These are phyloP conservation scores for Tinospora cordifolia DNA, from an alignment of 164 flowering plant species.

Conservation along the genomic window DNA sequence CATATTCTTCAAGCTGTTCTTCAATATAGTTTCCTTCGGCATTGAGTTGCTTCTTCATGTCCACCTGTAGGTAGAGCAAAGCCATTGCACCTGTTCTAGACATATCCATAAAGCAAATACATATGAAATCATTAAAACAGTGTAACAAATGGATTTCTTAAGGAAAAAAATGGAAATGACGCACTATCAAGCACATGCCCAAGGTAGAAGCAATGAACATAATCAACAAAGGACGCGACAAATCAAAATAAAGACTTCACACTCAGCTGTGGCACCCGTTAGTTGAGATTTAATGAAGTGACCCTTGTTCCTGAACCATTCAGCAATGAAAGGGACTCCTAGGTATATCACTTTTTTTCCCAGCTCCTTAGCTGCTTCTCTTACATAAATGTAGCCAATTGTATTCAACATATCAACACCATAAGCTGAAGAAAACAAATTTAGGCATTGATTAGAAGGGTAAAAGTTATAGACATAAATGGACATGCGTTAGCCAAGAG, in stretches of 20 bases:
- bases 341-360: conserved; percentile 63
- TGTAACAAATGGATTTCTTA: too few species aligned
- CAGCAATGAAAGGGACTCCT: conserved; percentile 89
- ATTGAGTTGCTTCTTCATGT: conserved; percentile 83
- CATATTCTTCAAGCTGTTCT: conserved; percentile 81
- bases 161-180: too few species aligned
- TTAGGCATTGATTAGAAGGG: conserved; percentile 8
- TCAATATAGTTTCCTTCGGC: conserved; percentile 88
- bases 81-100: conserved; percentile 66
- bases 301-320: too few species aligned
- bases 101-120: too few species aligned
- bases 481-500: neutral
- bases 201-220: too few species aligned
- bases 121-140: neutral
- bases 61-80: conserved; percentile 90
- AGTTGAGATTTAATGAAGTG: too few species aligned
- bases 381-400: conserved; percentile 84
- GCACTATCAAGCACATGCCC: too few species aligned
- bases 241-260: too few species aligned
- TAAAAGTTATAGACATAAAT: neutral
- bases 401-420: conserved; percentile 98
- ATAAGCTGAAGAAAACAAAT: conserved; percentile 48
- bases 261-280: too few species aligned
- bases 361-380: conserved; percentile 78
- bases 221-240: too few species aligned